Evolutionary conservation across 176 grass and related monocot genomes (phyloP).

Genomic region (Oryza coarctata): DNA sequence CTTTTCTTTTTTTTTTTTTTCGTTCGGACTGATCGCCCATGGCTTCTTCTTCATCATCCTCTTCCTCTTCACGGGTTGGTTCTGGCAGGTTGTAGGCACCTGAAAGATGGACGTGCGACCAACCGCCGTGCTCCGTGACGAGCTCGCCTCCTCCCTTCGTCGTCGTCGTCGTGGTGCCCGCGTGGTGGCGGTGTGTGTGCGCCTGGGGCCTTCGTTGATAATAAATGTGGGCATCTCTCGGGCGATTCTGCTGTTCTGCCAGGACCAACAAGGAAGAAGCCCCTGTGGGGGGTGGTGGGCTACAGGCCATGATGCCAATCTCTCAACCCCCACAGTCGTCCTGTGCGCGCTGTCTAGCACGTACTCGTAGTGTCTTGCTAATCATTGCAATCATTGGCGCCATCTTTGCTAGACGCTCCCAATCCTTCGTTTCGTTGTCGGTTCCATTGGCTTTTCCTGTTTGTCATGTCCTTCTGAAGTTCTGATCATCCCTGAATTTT

Average conservation of each 20-base stretch:
- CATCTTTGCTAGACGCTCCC: constrained; percentile 26
- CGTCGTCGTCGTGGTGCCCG: background rate
- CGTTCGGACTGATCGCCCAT: no score
- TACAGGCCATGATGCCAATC: constrained; percentile 35
- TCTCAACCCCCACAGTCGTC: constrained; percentile 37
- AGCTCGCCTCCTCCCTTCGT: background rate
- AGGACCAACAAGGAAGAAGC: background rate
- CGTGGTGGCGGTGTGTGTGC: background rate
- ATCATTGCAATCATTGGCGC: constrained; percentile 60
- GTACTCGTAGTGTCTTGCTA: background rate
- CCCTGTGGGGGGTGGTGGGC: background rate
- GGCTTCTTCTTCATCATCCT: no score
- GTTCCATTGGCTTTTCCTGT: background rate
- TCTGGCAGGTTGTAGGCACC: background rate
- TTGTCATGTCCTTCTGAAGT: background rate
- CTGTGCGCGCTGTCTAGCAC: background rate
- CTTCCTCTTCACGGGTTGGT: background rate
- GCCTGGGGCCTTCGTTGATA: background rate
- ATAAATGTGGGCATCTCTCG: constrained; percentile 12
- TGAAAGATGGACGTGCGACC: constrained; percentile 36
- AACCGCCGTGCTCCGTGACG: background rate
- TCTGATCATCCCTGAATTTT: background rate
- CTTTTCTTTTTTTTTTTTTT: no score
- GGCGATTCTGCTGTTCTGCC: background rate
- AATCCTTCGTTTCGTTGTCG: background rate